A percentile compares a stretch with the other conserved stretches of the same genome.
These are phyloP conservation scores for Eucalyptus urophylla DNA, from an alignment of 345 rosid species.

Conservation along the genomic window DNA sequence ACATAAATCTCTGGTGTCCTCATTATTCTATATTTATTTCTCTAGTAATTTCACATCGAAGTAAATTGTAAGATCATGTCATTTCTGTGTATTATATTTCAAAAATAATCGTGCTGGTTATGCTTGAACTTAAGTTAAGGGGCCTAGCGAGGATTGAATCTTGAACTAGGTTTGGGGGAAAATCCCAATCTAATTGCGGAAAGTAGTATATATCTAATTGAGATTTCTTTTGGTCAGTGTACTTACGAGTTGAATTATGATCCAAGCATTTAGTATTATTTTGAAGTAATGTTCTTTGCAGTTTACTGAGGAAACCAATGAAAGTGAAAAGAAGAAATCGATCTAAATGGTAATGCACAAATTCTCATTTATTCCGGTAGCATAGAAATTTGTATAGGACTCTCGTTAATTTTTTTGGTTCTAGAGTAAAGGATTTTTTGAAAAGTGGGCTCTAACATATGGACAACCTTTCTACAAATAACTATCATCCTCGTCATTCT, in stretches of 20 bases:
- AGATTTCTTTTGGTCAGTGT: neutral
- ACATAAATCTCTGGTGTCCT: too few species aligned
- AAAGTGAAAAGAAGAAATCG: neutral
- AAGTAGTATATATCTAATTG: neutral
- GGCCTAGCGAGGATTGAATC: neutral
- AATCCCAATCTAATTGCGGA: neutral
- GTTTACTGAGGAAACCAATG: neutral
- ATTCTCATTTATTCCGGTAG: neutral
- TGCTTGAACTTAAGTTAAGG: neutral
- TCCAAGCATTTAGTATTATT: neutral
- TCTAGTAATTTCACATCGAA: too few species aligned
- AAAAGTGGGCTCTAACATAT: neutral
- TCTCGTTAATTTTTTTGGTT: neutral
- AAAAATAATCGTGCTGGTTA: too few species aligned
- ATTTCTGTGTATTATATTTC: rapidly evolving
- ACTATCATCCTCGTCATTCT: neutral
- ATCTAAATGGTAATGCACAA: neutral
- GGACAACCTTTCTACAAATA: neutral
- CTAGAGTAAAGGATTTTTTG: neutral
- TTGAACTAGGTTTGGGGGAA: neutral
- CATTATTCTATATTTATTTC: too few species aligned
- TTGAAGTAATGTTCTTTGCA: neutral
- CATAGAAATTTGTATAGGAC: neutral
- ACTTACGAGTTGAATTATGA: neutral
- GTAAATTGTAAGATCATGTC: too few species aligned